These are phyloP conservation scores for Penicillium sp. DNA, from an alignment of 2,329 filamentous ascomycete genomes.

Conservation along the genomic window DNA sequence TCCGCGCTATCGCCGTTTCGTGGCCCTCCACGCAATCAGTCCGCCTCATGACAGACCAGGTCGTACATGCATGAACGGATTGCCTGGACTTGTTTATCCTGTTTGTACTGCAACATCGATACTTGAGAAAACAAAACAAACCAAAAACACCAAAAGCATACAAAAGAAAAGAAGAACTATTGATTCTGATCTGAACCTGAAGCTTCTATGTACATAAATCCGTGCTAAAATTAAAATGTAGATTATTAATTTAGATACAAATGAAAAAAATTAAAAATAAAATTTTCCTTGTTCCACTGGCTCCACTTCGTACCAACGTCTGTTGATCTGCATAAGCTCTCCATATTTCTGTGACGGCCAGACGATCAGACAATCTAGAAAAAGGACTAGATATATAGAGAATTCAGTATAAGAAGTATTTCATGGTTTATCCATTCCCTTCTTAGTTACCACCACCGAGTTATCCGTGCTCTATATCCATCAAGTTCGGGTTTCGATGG, in stretches of 20 bases:
- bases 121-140: no score
- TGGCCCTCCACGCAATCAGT: constrained; percentile 19
- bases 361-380: neutral
- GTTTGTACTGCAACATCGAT: neutral
- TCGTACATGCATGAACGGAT: constrained; percentile 4
- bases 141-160: neutral
- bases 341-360: neutral
- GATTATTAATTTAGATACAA: neutral
- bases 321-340: neutral
- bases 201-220: neutral
- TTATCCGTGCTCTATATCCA: neutral
- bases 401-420: no score
- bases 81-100: neutral
- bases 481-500: neutral
- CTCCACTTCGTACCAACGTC: neutral
- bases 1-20: constrained; percentile 5
- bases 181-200: neutral
- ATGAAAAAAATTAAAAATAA: neutral
- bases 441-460: neutral
- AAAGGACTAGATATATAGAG: no score
- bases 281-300: neutral
- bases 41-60: neutral
- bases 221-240: constrained; percentile 11
- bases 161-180: neutral
- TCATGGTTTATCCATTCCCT: neutral